phyloP scores from a whole-genome alignment of 352 stramenopile species.

The Pythium sp. region DNA sequence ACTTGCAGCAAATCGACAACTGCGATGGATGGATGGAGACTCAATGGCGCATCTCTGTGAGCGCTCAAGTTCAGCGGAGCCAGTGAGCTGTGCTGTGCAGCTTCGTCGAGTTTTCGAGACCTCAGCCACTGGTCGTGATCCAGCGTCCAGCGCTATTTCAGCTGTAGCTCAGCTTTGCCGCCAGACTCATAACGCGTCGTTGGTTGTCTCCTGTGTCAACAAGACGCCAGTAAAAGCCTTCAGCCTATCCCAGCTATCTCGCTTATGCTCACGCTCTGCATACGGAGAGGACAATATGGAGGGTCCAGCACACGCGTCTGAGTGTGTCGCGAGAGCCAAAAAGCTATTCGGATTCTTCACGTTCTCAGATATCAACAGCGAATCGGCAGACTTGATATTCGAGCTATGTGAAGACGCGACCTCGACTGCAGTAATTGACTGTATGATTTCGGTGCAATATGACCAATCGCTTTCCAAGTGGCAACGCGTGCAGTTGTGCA shows the following conservation, averaged over 20 bases:
- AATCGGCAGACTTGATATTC: conserved; percentile 16
- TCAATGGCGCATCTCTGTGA: conserved; percentile 34
- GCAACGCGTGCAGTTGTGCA: conserved; percentile 29
- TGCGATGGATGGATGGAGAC: conserved; percentile 46
- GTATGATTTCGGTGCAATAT: conserved; percentile 28
- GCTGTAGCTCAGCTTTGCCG: conserved; percentile 28
- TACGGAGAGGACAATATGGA: neutral
- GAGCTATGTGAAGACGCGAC: conserved; percentile 28
- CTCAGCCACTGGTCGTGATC: neutral
- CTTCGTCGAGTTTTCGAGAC: conserved; percentile 11
- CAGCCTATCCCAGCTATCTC: conserved; percentile 20
- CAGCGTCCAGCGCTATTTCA: neutral
- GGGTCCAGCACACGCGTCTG: neutral
- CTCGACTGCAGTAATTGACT: conserved; percentile 32
- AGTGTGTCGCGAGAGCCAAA: conserved; percentile 15
- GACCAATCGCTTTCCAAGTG: conserved; percentile 21
- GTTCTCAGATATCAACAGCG: neutral
- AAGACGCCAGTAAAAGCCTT: conserved; percentile 24
- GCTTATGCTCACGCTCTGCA: conserved; percentile 23
- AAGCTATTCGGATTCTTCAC: conserved; percentile 12
- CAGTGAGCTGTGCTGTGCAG: conserved; percentile 35
- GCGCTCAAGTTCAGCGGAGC: conserved; percentile 16
- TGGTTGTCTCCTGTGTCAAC: conserved; percentile 29
- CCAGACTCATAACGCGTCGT: conserved; percentile 19
- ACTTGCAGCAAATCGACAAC: conserved; percentile 35